A percentile compares a stretch with the other conserved stretches of the same genome.
phyloP scores from a whole-genome alignment of 2,329 filamentous ascomycete species.

The Diaporthe sp. region DNA sequence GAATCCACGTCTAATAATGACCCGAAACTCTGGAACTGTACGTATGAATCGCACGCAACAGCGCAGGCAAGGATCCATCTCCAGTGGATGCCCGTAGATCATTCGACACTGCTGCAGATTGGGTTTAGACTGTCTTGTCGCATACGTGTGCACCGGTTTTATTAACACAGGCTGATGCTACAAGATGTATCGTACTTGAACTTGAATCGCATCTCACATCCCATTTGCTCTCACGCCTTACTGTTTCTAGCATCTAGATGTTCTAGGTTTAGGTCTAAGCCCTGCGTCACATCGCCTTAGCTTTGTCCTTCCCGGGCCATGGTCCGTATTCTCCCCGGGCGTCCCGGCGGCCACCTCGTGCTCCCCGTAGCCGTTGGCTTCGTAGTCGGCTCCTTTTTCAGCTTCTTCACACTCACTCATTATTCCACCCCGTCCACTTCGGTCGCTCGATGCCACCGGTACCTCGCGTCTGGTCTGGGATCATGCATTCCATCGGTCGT shows the following conservation, averaged over 20 bases:
- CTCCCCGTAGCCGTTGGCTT: constrained; percentile 1
- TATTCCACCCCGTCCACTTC: background rate
- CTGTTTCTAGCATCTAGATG: background rate
- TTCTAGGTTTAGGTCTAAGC: background rate
- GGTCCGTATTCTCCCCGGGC: constrained; percentile 8
- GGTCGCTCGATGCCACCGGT: background rate
- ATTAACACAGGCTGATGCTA: background rate
- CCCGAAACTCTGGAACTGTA: background rate
- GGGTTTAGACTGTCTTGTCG: constrained; percentile 1
- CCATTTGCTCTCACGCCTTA: background rate
- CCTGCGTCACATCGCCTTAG: background rate
- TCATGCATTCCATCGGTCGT: constrained; percentile 46
- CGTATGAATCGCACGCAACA: constrained; percentile 13
- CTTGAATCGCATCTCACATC: background rate
- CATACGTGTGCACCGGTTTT: background rate
- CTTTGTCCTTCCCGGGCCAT: constrained; percentile 3
- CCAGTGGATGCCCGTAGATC: background rate
- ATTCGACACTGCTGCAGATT: constrained; percentile 6
- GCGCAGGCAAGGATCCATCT: background rate
- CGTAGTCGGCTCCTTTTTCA: constrained; percentile 5
- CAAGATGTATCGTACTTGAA: background rate
- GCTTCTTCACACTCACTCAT: constrained; percentile 25
- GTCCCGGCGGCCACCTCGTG: constrained; percentile 20
- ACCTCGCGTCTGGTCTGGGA: background rate
- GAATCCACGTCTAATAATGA: background rate